A percentile compares a stretch with the other conserved stretches of the same genome.
phyloP scores from a whole-genome alignment of 805 yeast genomes.

The Metschnikowia hibisci region DNA sequence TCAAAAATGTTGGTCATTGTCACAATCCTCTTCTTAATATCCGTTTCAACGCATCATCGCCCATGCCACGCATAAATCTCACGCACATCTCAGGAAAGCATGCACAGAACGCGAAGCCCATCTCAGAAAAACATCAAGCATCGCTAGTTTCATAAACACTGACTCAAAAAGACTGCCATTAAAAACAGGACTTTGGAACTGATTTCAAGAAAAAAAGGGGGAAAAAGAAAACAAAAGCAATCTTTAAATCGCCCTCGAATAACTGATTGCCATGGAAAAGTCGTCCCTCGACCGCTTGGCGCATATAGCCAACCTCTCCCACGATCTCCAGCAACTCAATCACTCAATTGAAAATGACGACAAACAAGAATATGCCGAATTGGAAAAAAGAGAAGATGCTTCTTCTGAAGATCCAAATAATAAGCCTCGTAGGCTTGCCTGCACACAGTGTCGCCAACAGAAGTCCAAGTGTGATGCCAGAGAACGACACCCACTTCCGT shows the following conservation, averaged over 20 bases:
- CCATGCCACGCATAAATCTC: background rate
- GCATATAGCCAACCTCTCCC: conserved; percentile 44
- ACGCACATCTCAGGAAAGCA: background rate
- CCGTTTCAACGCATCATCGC: background rate
- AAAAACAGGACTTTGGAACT: too few species aligned
- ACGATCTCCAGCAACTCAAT: conserved; percentile 29
- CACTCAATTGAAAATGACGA: conserved; percentile 5
- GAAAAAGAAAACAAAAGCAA: too few species aligned
- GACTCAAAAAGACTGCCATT: too few species aligned
- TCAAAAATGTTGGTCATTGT: conserved; percentile 3
- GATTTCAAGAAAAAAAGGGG: too few species aligned
- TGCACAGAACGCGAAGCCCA: conserved; percentile 1
- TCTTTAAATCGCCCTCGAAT: too few species aligned
- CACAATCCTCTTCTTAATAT: background rate
- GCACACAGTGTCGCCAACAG: conserved; percentile 95
- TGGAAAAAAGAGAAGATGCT: background rate
- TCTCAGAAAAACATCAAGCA: background rate
- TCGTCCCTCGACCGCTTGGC: conserved; percentile 39
- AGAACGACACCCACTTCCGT: conserved; percentile 70
- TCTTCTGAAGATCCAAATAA: conserved; percentile 6
- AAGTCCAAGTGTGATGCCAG: conserved; percentile 87
- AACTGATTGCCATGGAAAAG: conserved; percentile 11
- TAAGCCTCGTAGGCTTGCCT: conserved; percentile 65
- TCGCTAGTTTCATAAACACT: background rate
- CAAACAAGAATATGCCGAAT: background rate